phyloP scores from a whole-genome alignment of 169 alveolate genomes.

The Eimeria maxima region DNA sequence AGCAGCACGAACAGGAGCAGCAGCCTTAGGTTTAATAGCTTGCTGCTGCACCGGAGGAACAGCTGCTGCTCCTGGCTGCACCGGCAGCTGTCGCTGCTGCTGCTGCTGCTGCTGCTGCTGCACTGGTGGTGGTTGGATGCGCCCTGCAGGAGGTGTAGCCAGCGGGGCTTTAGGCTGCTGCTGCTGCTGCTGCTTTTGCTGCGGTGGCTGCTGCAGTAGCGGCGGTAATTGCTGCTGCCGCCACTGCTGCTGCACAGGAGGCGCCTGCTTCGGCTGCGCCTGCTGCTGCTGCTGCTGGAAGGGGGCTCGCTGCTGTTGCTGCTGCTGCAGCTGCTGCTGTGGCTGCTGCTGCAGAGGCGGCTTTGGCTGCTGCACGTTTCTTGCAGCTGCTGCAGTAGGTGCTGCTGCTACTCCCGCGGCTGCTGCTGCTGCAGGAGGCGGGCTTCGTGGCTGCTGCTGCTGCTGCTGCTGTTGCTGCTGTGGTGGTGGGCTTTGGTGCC shows the following conservation, averaged over 20 bases:
- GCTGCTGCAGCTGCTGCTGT: too few relatives aligned
- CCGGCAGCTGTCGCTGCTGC: neutral
- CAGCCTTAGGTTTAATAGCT: neutral
- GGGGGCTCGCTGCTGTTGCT: neutral
- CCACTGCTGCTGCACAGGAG: neutral
- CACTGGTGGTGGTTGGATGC: neutral
- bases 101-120: too few relatives aligned
- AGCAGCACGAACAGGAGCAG: neutral
- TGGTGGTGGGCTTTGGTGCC: too few relatives aligned
- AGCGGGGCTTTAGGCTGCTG: neutral
- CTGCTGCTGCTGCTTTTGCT: conserved; percentile 35
- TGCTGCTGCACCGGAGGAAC: neutral
- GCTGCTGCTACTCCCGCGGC: too few relatives aligned
- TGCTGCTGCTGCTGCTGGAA: neutral
- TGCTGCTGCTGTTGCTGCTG: too few relatives aligned
- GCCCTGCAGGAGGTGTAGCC: neutral
- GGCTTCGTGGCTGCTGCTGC: too few relatives aligned
- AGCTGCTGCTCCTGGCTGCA: neutral
- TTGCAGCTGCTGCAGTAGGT: too few relatives aligned
- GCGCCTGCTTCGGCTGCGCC: neutral
- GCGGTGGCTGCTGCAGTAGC: conserved; percentile 19
- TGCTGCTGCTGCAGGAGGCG: too few relatives aligned
- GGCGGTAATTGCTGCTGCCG: neutral
- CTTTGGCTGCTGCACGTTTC: too few relatives aligned
- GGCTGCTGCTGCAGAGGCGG: too few relatives aligned